Base-by-base conservation (phyloP, 192 early-diverging fungal species). In the Coemansia sp. region DNA sequence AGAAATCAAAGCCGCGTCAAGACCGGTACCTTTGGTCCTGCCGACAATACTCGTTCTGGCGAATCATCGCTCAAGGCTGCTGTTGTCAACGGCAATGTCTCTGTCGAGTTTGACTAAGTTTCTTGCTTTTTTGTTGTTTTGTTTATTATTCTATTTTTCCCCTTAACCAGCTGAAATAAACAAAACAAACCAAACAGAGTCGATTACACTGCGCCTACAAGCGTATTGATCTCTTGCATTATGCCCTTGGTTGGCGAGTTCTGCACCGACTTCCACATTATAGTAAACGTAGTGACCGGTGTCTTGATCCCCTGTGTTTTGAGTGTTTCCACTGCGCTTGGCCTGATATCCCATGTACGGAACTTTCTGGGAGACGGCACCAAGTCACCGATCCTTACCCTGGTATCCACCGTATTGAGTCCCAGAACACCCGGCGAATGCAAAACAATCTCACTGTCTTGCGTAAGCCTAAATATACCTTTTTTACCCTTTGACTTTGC, bases 301-400 rank as follows among this genome's bases (percentile, higher is more conserved):
- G 71, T 73, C 22, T 51, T 33, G 22, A 60, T 1, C 2, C 68
- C 71, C 38, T 66, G 36, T 38, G 55, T 55, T 11, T 61, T 66
- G 52, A 64, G 67, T 34, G 15, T 57, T 17, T 66, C 68, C 7
- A 67, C 11, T 14, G 38, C 57, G 0, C 54, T 55, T 22, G 67
- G 60, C 5, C 62, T 67, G 51, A 84, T 51, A 28, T 84, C 68
- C 82, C 82, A 84, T 9, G 82, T 84, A 14, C 82, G 54, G 61
- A 70, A 74, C 7, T 71, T 52, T 8, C 51, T 36, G 4, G 65
- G 41, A 20, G 76, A 71, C 22, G 73, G 73, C 56, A 56, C 48
- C 39, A 84, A 56, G 38, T 84, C 76, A 14, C 58, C 43, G 28
- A 84, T 57, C 32, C 48, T 41, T 0, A 84, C 67, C 41, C 66